Base-by-base conservation (phyloP, 306 rosid genomes). In the Trifolium pratense region DNA sequence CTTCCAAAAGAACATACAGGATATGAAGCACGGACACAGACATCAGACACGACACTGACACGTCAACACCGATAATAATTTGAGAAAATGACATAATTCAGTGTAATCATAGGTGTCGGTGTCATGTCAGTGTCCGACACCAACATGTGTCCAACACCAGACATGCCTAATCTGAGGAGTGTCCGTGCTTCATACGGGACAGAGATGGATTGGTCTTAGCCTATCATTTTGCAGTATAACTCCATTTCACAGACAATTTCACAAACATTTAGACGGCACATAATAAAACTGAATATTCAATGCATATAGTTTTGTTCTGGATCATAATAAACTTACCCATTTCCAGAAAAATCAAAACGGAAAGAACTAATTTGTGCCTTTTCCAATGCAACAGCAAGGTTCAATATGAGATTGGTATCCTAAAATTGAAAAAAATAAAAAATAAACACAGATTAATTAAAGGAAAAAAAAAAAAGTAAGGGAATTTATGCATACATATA, bases 301-400 rank as follows among this genome's bases (percentile, higher is more conserved):
- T 53, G 26, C n/a, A 46, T 15, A 46, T 15, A 7, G 17, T 46
- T 1, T 5, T 46, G 3, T 46, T 46, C 7, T 5, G 9, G 9
- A 46, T 46, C 20, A 46, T 46, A 48, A n/a, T 48, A 55, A 78
- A 58, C 82, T 79, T 83, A 86, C 92, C 92, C 96, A 72, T 87
- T 90, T 79, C 96, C 92, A 61, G 92, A 52, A 68, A 86, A 90
- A 80, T 90, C 92, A 53, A 90, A 87, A 52, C 88, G 82, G 77
- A 87, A 87, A 75, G 89, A 75, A 60, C 90, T 82, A n/a, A 87
- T 81, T 75, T 84, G 80, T 62, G 80, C 90, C 32, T 78, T 80
- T 76, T 84, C 92, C 81, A 92, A 57, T 26, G 90, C 90, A 48
- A 73, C 83, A 68, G 86, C 90, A 51, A 88, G 81, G 84, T 86